phyloP scores from a whole-genome alignment of 2,329 filamentous ascomycete species.

The Xylariaceae sp. region DNA sequence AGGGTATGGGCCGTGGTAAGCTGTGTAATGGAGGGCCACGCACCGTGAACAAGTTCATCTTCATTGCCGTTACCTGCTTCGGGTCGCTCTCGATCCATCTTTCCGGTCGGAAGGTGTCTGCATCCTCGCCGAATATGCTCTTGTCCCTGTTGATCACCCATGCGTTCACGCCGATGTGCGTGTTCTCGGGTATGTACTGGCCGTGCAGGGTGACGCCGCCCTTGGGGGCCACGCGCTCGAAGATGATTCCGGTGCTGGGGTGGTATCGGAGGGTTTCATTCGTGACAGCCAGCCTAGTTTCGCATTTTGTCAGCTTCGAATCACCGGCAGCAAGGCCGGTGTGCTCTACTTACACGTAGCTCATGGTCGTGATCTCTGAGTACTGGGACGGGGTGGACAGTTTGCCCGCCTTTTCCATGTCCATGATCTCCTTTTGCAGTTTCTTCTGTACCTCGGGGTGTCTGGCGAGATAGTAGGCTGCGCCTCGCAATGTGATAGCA shows the following conservation, averaged over 20 bases:
- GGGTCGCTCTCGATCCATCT: slow-evolving; percentile 40
- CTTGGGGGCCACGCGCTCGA: slow-evolving; percentile 59
- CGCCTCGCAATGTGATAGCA: slow-evolving; percentile 13
- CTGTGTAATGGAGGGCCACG: no score
- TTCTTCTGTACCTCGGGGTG: slow-evolving; percentile 6
- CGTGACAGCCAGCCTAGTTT: slow-evolving; percentile 3
- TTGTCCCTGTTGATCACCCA: slow-evolving; percentile 57
- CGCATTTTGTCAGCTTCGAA: not conserved
- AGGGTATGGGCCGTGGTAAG: no score
- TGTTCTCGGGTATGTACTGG: slow-evolving; percentile 28
- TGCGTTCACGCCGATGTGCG: slow-evolving; percentile 56
- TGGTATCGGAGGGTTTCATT: slow-evolving; percentile 36
- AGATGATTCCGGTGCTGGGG: slow-evolving; percentile 54
- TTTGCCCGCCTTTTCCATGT: not conserved
- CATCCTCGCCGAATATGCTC: slow-evolving; percentile 54
- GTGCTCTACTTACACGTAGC: slow-evolving; percentile 10
- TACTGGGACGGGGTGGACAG: slow-evolving; percentile 8
- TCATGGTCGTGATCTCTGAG: slow-evolving; percentile 2
- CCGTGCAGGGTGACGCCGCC: slow-evolving; percentile 48
- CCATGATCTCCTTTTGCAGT: slow-evolving; percentile 9
- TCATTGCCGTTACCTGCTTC: slow-evolving; percentile 3
- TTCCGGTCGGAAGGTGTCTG: slow-evolving; percentile 54
- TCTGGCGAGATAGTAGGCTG: slow-evolving; percentile 16
- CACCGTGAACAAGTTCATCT: slow-evolving; percentile 14
- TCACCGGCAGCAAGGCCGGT: no score